phyloP scores from a whole-genome alignment of 2,329 filamentous ascomycete genomes.

The Parastagonospora avenae region DNA sequence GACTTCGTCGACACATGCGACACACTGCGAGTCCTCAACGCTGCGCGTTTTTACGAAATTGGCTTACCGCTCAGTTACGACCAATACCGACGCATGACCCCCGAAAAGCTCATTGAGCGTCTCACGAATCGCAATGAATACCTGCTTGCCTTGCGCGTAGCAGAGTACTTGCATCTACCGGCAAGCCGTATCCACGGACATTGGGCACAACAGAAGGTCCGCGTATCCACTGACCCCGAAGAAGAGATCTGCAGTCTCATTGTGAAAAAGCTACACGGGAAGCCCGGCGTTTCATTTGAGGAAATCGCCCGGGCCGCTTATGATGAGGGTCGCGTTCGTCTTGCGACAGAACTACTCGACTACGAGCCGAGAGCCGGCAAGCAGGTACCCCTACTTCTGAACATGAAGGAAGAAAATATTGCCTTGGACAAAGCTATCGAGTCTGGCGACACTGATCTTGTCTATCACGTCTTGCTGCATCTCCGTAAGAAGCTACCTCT shows the following conservation, averaged over 20 bases:
- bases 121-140: constrained; percentile 91
- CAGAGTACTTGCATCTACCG: constrained; percentile 82
- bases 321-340: constrained; percentile 85
- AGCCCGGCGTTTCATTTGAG: constrained; percentile 93
- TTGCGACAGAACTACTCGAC: constrained; percentile 89
- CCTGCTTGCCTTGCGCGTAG: constrained; percentile 84
- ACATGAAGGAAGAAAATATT: constrained; percentile 94
- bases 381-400: constrained; percentile 89
- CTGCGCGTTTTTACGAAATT: constrained; percentile 87
- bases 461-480: constrained; percentile 86
- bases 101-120: constrained; percentile 83
- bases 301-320: constrained; percentile 91
- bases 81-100: constrained; percentile 88
- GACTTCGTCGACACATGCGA: constrained; percentile 99
- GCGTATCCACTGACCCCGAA: constrained; percentile 81
- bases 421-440: constrained; percentile 96
- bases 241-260: constrained; percentile 85
- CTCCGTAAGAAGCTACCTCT: constrained; percentile 89
- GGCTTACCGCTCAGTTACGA: constrained; percentile 91
- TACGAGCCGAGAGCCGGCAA: constrained; percentile 94
- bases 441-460: constrained; percentile 89
- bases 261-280: constrained; percentile 83
- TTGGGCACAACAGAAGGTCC: constrained; percentile 95
- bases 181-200: constrained; percentile 93
- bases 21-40: constrained; percentile 88